Conservation (phyloP, 768 basidiomycete genomes). For the Hypholoma sublateritium region DNA sequence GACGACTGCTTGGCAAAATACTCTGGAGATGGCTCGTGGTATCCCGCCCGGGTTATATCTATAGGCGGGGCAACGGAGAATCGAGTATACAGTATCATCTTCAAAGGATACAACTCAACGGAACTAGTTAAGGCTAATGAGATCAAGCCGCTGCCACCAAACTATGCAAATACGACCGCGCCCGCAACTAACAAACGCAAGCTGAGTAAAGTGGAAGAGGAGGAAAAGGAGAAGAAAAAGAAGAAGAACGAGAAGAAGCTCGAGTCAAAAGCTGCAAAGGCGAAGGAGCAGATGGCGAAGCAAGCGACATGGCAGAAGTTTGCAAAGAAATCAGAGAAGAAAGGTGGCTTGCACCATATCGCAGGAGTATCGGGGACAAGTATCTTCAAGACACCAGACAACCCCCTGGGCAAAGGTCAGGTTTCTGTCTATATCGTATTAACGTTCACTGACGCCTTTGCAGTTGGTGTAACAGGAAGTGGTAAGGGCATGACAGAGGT, state of each 20-base stretch:
- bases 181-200: slow-evolving; percentile 70
- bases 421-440: slow-evolving; percentile 18
- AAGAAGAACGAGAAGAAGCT: slow-evolving; percentile 95
- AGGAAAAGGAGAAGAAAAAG: slow-evolving; percentile 86
- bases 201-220: slow-evolving; percentile 77
- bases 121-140: slow-evolving; percentile 76
- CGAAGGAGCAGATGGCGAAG: slow-evolving; percentile 83
- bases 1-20: slow-evolving; percentile 88
- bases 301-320: slow-evolving; percentile 94
- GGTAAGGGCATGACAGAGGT: slow-evolving; percentile 88
- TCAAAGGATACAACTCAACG: slow-evolving; percentile 90
- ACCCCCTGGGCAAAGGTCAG: slow-evolving; percentile 80
- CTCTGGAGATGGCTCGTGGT: slow-evolving; percentile 81
- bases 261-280: slow-evolving; percentile 79
- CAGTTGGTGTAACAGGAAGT: slow-evolving; percentile 90
- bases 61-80: slow-evolving; percentile 82
- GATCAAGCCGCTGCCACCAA: slow-evolving; percentile 67
- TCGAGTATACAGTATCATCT: slow-evolving; percentile 85
- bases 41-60: slow-evolving; percentile 85
- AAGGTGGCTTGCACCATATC: slow-evolving; percentile 72
- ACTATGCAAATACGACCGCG: slow-evolving; percentile 43
- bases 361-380: slow-evolving; percentile 87
- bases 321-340: slow-evolving; percentile 92
- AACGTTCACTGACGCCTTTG: slow-evolving; percentile 9
- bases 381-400: slow-evolving; percentile 94